Evolutionary conservation across 768 basidiomycete species (phyloP).

Genomic region (Dendrothele bispora): DNA sequence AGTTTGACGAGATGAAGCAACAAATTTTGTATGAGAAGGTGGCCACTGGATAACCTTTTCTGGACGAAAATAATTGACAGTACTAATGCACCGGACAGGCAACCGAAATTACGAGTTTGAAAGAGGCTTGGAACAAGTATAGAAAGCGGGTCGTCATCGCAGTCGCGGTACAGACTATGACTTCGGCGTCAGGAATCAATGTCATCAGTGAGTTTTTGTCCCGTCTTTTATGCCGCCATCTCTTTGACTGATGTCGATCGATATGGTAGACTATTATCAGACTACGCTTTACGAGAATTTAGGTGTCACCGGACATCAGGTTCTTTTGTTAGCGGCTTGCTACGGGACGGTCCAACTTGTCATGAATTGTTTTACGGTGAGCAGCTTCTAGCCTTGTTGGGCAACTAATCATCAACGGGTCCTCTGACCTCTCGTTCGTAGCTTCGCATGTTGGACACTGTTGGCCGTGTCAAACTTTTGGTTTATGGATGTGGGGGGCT

Average conservation of each 20-base stretch:
- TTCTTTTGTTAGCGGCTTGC: constrained; percentile 1
- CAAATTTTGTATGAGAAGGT: constrained; percentile 7
- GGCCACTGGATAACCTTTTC: no score
- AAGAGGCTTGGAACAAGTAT: constrained; percentile 4
- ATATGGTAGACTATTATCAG: constrained; percentile 1
- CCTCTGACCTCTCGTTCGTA: not conserved
- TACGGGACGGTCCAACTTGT: constrained; percentile 4
- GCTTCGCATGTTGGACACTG: not conserved
- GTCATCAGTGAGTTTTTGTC: constrained; percentile 4
- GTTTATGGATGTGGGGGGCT: not conserved
- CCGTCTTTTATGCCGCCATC: not conserved
- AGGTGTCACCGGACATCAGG: not conserved
- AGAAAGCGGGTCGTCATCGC: constrained; percentile 10
- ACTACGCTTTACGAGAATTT: constrained; percentile 4
- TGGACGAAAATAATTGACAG: no score
- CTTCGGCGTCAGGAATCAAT: constrained; percentile 7
- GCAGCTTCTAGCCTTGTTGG: no score
- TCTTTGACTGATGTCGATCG: not conserved
- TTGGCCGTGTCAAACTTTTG: constrained; percentile 1
- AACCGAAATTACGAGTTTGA: constrained; percentile 1
- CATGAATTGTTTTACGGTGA: constrained; percentile 3
- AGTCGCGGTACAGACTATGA: constrained; percentile 8
- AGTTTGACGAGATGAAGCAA: constrained; percentile 5
- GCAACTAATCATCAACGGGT: no score
- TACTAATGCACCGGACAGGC: no score